Evolutionary conservation across 345 rosid species (phyloP).

Genomic region (Lagerstroemia speciosa): DNA sequence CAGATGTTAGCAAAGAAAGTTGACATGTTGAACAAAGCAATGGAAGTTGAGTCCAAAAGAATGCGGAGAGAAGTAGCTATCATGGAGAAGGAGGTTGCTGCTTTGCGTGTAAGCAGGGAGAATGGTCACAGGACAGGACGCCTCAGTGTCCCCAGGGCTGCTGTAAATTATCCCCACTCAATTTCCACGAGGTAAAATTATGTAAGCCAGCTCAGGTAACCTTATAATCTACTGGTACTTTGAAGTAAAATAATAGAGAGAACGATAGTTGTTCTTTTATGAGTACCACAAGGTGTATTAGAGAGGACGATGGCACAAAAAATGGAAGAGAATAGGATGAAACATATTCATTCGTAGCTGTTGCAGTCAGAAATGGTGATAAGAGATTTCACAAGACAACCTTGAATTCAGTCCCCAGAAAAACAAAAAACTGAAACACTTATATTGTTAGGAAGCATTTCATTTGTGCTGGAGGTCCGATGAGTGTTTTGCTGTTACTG

Average conservation of each 20-base stretch:
- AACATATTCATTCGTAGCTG: not conserved
- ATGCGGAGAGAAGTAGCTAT: slow-evolving; percentile 36
- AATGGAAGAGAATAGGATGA: not conserved
- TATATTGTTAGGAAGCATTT: too few relatives aligned
- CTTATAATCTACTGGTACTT: not conserved
- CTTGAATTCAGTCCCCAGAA: not conserved
- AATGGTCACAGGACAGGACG: slow-evolving; percentile 24
- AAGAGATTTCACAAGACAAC: not conserved
- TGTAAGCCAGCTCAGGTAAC: not conserved
- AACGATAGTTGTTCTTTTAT: not conserved
- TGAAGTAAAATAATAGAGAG: not conserved
- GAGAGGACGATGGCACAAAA: not conserved
- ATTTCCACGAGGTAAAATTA: slow-evolving; percentile 25
- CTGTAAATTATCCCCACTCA: slow-evolving; percentile 18
- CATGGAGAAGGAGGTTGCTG: slow-evolving; percentile 37
- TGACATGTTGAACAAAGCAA: slow-evolving; percentile 32
- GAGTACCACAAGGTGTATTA: not conserved
- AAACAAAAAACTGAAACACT: too few relatives aligned
- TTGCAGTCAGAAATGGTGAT: not conserved
- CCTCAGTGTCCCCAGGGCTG: slow-evolving; percentile 25
- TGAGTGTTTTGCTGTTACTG: not conserved
- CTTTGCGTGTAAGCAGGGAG: slow-evolving; percentile 25
- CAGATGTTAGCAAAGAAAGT: slow-evolving; percentile 46
- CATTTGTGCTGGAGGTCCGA: too few relatives aligned
- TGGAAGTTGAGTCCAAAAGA: slow-evolving; percentile 38